Evolutionary conservation across 331 rosid species (phyloP).

Genomic region (Spiraea crenata): DNA sequence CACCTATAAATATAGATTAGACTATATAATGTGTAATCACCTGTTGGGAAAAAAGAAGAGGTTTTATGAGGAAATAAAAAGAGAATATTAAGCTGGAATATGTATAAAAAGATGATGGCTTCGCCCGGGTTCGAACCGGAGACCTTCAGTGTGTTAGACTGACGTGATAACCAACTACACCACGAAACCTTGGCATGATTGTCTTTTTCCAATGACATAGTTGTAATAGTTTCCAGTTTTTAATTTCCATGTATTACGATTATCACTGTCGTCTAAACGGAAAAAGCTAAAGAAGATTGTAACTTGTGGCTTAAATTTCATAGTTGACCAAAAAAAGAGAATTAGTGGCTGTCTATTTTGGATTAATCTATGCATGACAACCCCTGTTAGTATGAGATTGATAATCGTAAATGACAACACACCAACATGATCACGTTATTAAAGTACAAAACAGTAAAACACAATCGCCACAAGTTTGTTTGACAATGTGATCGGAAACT

Average conservation of each 20-base stretch:
- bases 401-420: neutral
- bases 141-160: constrained; percentile 28
- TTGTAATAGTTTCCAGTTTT: too few relatives aligned
- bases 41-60: too few relatives aligned
- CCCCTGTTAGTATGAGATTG: neutral
- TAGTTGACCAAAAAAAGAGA: neutral
- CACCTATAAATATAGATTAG: too few relatives aligned
- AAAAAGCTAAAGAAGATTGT: neutral
- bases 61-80: too few relatives aligned
- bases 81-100: too few relatives aligned
- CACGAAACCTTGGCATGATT: neutral
- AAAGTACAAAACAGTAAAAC: neutral
- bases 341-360: neutral
- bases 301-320: neutral
- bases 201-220: too few relatives aligned
- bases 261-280: neutral
- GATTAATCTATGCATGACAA: neutral
- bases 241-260: too few relatives aligned
- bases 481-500: neutral
- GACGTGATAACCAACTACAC: constrained; percentile 29
- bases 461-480: neutral
- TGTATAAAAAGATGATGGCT: neutral
- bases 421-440: neutral
- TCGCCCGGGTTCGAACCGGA: constrained; percentile 24
- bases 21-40: too few relatives aligned